These are phyloP conservation scores for Mycena metata DNA, from an alignment of 768 basidiomycete genomes.

Conservation along the genomic window DNA sequence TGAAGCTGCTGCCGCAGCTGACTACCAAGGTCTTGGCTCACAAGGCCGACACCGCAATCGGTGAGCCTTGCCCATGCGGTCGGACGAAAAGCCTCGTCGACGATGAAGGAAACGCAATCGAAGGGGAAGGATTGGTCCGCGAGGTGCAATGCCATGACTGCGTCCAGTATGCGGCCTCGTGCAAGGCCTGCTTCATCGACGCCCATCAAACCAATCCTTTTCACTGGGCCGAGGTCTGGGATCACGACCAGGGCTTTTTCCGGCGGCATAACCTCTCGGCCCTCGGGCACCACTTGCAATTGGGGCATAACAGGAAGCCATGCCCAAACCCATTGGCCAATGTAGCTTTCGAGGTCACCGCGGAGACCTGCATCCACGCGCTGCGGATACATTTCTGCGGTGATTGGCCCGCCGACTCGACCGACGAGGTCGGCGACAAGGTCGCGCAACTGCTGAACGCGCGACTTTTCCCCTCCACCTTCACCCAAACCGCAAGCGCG, in stretches of 20 bases:
- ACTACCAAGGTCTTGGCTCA: not conserved
- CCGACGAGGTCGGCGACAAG: not conserved
- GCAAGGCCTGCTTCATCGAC: not conserved
- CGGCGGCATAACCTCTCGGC: not conserved
- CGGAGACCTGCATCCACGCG: not conserved
- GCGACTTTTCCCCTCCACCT: slow-evolving; percentile 1
- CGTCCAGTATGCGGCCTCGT: slow-evolving; percentile 4
- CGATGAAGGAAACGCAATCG: too few relatives aligned
- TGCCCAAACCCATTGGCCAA: not conserved
- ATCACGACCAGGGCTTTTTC: not conserved
- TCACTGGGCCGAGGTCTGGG: slow-evolving; percentile 15
- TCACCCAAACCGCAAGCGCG: not conserved
- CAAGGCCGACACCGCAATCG: not conserved
- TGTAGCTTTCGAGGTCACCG: not conserved
- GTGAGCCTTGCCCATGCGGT: not conserved
- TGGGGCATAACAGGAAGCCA: not conserved
- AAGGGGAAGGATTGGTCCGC: not conserved
- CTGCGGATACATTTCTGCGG: slow-evolving; percentile 1
- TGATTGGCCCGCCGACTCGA: not conserved
- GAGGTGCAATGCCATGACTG: slow-evolving; percentile 8
- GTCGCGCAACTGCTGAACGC: slow-evolving; percentile 1
- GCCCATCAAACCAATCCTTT: not conserved
- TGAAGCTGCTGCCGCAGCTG: not conserved
- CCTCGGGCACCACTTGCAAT: not conserved
- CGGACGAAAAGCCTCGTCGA: too few relatives aligned